These are phyloP conservation scores for Rhodocollybia butyracea DNA, from an alignment of 768 basidiomycete species.

Conservation along the genomic window DNA sequence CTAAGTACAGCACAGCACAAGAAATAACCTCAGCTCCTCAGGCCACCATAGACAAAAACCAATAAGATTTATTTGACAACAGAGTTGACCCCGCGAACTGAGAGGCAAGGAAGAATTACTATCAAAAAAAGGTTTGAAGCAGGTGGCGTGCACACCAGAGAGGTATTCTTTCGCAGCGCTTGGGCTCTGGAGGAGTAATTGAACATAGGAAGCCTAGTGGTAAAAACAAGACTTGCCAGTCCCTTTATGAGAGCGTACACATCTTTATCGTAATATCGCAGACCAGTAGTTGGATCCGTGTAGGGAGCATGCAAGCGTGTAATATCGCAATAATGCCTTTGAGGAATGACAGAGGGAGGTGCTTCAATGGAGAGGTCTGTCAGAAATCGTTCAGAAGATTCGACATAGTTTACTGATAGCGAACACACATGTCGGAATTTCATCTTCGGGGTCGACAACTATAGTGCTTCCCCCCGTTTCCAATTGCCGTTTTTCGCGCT, in stretches of 20 bases:
- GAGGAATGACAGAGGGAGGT: conserved; percentile 77
- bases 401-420: background rate
- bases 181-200: conserved; percentile 42
- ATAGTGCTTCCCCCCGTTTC: conserved; percentile 47
- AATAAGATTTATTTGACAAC: conserved; percentile 39
- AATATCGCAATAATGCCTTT: conserved; percentile 79
- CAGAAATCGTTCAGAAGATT: background rate
- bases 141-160: conserved; percentile 42
- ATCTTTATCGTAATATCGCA: conserved; percentile 83
- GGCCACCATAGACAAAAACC: no score
- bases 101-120: background rate
- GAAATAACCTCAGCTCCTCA: no score
- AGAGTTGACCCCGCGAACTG: conserved; percentile 43
- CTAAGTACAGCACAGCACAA: no score
- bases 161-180: conserved; percentile 77
- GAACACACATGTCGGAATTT: conserved; percentile 66
- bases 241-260: conserved; percentile 81
- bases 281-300: conserved; percentile 75
- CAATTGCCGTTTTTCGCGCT: conserved; percentile 54
- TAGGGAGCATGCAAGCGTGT: conserved; percentile 85
- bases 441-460: conserved; percentile 60
- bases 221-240: conserved; percentile 41
- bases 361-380: conserved; percentile 81
- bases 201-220: background rate
- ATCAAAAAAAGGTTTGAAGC: background rate